These are phyloP conservation scores for Kodamaea kaohsiungensis DNA, from an alignment of 805 yeast species.

Conservation along the genomic window DNA sequence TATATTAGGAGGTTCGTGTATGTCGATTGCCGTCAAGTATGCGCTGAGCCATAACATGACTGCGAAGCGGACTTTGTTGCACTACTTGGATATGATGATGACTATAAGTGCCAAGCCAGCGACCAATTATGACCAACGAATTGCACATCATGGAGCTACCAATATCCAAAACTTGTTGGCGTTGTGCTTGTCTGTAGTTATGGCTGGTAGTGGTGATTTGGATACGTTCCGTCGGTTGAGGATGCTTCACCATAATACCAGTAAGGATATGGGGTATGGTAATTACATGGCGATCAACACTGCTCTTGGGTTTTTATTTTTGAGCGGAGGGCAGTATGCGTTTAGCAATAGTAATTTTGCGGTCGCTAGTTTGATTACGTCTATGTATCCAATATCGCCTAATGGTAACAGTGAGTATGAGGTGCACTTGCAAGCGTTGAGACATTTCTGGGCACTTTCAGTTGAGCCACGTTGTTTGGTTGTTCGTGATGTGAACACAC, in stretches of 20 bases:
- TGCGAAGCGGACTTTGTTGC: slow-evolving; percentile 57
- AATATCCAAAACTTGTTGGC: slow-evolving; percentile 60
- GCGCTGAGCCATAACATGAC: slow-evolving; percentile 65
- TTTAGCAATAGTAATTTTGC: slow-evolving; percentile 63
- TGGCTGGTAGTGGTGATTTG: slow-evolving; percentile 92
- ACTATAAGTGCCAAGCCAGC: slow-evolving; percentile 43
- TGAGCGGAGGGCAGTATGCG: slow-evolving; percentile 93
- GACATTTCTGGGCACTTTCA: slow-evolving; percentile 89
- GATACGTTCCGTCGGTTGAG: slow-evolving; percentile 73
- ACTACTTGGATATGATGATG: slow-evolving; percentile 55
- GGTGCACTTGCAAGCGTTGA: slow-evolving; percentile 76
- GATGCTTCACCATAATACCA: slow-evolving; percentile 61
- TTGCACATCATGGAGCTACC: slow-evolving; percentile 55
- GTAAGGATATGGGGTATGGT: slow-evolving; percentile 55
- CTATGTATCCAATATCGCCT: slow-evolving; percentile 79
- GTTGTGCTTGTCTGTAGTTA: slow-evolving; percentile 66
- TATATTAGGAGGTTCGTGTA: slow-evolving; percentile 70
- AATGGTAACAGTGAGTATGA: slow-evolving; percentile 43
- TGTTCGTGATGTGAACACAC: slow-evolving; percentile 66
- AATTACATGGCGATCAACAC: slow-evolving; percentile 75
- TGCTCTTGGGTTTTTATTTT: slow-evolving; percentile 82
- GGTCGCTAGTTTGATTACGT: slow-evolving; percentile 65
- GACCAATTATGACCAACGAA: slow-evolving; percentile 54
- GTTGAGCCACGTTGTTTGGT: slow-evolving; percentile 81
- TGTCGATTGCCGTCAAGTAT: slow-evolving; percentile 71